Evolutionary conservation across 805 yeast species (phyloP).

Genomic region (Cyberlindnera japonica): DNA sequence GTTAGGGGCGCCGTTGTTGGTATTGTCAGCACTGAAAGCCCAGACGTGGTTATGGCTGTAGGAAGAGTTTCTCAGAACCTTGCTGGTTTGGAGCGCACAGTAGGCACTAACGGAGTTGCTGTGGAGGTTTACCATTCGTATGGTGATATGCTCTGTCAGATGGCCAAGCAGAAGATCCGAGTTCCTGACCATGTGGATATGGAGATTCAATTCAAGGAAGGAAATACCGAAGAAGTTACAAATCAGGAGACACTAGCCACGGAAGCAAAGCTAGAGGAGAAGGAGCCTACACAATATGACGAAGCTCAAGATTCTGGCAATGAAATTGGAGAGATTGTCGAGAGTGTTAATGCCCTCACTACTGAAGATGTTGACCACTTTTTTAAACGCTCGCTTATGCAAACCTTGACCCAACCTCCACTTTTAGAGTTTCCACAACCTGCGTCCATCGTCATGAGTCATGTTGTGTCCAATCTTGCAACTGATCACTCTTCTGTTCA

Average conservation of each 20-base stretch:
- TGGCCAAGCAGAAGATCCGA: constrained; percentile 43
- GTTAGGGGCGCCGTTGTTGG: constrained; percentile 63
- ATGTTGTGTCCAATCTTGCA: constrained; percentile 71
- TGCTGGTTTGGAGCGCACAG: constrained; percentile 39
- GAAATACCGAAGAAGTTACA: constrained; percentile 11
- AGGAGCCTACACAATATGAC: no score
- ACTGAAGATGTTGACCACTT: constrained; percentile 71
- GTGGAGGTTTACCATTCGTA: constrained; percentile 65
- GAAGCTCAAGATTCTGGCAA: constrained; percentile 8
- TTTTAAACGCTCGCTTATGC: constrained; percentile 66
- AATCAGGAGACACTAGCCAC: no score
- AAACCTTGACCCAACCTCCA: constrained; percentile 56
- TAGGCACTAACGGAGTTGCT: constrained; percentile 75
- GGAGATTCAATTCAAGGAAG: constrained; percentile 21
- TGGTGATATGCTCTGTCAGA: constrained; percentile 58
- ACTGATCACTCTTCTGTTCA: constrained; percentile 53
- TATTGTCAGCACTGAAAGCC: constrained; percentile 56
- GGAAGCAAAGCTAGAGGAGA: no score
- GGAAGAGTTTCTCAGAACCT: constrained; percentile 58
- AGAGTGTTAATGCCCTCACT: constrained; percentile 31
- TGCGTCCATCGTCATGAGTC: constrained; percentile 70
- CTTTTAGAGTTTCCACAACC: constrained; percentile 57
- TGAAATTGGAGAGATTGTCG: constrained; percentile 14
- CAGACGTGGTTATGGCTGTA: constrained; percentile 65
- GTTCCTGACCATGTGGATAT: constrained; percentile 39